phyloP scores from a whole-genome alignment of 306 rosid species.

The Acacia acuminata region DNA sequence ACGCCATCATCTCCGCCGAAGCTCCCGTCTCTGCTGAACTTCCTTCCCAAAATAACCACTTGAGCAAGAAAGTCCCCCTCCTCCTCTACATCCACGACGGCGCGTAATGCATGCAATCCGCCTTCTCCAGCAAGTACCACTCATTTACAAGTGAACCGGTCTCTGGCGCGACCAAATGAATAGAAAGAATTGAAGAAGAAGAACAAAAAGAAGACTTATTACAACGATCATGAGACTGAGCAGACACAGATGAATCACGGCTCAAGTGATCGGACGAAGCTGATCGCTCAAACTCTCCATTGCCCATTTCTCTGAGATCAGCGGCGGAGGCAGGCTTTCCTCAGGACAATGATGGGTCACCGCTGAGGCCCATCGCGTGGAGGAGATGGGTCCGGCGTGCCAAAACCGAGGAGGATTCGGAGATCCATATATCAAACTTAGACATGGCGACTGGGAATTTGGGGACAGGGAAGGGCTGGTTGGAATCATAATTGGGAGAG shows the following conservation, averaged over 20 bases:
- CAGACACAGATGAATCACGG: constrained; percentile 13
- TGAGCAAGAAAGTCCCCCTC: no score
- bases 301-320: constrained; percentile 28
- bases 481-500: constrained; percentile 54
- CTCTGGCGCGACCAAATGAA: constrained; percentile 25
- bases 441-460: constrained; percentile 59
- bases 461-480: constrained; percentile 43
- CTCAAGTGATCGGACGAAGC: constrained; percentile 50
- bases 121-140: no score
- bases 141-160: constrained; percentile 41
- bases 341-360: constrained; percentile 60
- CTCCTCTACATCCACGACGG: no score
- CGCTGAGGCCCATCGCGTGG: constrained; percentile 68
- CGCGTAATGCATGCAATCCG: no score
- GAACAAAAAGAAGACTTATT: constrained; percentile 27
- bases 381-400: constrained; percentile 80
- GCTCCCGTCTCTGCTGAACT: no score
- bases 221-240: constrained; percentile 38
- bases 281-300: constrained; percentile 50
- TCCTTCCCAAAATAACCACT: no score
- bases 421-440: constrained; percentile 76
- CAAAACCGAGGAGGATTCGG: constrained; percentile 79
- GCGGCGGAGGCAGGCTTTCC: constrained; percentile 20
- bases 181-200: constrained; percentile 35
- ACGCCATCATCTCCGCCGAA: no score